phyloP scores from a whole-genome alignment of 2,329 filamentous ascomycete species.

The Dryadomyces quercus-mongolicae region DNA sequence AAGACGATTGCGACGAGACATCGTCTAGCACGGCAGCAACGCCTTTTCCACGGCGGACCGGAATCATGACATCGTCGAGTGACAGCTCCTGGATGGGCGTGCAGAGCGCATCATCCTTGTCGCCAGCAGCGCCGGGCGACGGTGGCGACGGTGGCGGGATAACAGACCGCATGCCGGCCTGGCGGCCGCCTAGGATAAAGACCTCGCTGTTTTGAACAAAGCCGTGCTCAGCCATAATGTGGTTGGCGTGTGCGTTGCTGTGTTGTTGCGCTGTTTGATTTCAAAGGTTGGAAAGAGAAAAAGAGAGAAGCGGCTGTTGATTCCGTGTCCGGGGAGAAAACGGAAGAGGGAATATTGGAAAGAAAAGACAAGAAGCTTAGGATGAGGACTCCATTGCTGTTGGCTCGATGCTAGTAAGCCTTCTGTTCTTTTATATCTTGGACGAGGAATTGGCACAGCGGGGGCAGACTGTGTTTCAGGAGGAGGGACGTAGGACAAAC shows the following conservation, averaged over 20 bases:
- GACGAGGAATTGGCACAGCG: neutral
- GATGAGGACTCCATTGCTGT: neutral
- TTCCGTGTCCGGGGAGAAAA: neutral
- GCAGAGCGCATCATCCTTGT: conserved; percentile 15
- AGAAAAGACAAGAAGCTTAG: neutral
- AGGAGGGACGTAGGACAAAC: neutral
- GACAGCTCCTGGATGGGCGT: conserved; percentile 23
- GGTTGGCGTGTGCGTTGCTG: neutral
- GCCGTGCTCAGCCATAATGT: conserved; percentile 7
- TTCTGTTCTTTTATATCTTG: neutral
- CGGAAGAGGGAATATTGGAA: neutral
- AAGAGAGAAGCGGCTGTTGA: neutral
- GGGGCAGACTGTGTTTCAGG: neutral
- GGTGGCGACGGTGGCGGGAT: conserved; percentile 38
- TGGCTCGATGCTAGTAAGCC: neutral
- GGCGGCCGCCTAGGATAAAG: conserved; percentile 26
- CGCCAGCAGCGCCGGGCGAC: conserved; percentile 28
- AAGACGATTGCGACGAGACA: neutral
- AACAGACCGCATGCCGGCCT: conserved; percentile 20
- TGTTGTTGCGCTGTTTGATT: neutral
- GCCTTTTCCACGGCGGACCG: neutral
- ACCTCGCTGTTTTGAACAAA: conserved; percentile 40
- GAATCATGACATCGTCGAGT: conserved; percentile 16
- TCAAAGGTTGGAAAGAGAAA: neutral
- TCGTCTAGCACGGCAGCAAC: neutral